Percentiles rank a stretch among this genome's conserved stretches.
phyloP scores from a whole-genome alignment of 331 rosid species.

The Acacia pycnantha region DNA sequence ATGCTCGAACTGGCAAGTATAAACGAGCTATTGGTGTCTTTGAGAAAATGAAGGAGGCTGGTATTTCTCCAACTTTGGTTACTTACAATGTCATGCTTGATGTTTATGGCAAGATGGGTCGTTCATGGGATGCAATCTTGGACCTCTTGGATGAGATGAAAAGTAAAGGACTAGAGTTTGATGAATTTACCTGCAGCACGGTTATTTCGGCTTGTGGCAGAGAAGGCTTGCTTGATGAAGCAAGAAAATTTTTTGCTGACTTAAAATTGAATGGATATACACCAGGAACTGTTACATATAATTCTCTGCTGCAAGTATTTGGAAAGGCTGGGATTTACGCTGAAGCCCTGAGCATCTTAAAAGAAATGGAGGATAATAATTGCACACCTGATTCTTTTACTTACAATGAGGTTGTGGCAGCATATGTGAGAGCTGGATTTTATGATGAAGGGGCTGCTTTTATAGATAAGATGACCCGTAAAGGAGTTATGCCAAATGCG shows the following conservation, averaged over 20 bases:
- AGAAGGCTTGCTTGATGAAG: slow-evolving; percentile 84
- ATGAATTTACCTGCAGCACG: slow-evolving; percentile 92
- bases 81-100: slow-evolving; percentile 95
- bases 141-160: slow-evolving; percentile 81
- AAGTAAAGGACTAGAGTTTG: slow-evolving; percentile 62
- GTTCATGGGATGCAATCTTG: slow-evolving; percentile 78
- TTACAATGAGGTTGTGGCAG: slow-evolving; percentile 87
- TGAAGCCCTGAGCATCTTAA: slow-evolving; percentile 78
- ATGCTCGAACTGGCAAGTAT: slow-evolving; percentile 78
- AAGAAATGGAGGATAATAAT: slow-evolving; percentile 81
- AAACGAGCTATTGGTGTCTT: slow-evolving; percentile 65
- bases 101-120: slow-evolving; percentile 96
- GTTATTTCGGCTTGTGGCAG: slow-evolving; percentile 93
- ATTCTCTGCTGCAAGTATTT: slow-evolving; percentile 75
- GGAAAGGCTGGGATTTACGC: slow-evolving; percentile 85
- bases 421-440: slow-evolving; percentile 92
- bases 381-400: slow-evolving; percentile 78
- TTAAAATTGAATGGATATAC: slow-evolving; percentile 66
- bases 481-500: slow-evolving; percentile 83
- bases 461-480: slow-evolving; percentile 67
- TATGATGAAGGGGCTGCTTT: slow-evolving; percentile 79
- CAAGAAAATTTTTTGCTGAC: slow-evolving; percentile 66
- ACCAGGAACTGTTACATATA: slow-evolving; percentile 85
- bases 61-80: slow-evolving; percentile 81
- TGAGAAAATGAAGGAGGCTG: slow-evolving; percentile 67